Base-by-base conservation (phyloP, 495 filamentous ascomycete species). In the Recurvomyces mirabilis region DNA sequence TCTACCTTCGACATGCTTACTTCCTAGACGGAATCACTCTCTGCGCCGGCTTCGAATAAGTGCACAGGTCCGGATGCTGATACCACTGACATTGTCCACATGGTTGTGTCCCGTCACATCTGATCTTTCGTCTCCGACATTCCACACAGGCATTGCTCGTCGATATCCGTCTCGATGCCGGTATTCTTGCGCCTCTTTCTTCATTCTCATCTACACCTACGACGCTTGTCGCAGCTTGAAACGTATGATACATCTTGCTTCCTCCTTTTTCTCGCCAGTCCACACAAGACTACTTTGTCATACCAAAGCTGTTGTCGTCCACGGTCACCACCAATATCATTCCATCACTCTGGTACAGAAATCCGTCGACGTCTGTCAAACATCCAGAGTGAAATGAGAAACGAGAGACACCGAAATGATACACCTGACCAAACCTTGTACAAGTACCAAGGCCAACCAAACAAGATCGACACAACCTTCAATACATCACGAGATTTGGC, bases 11-110 rank as follows among this genome's bases (percentile, higher is more conserved):
- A 46, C 28, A 37, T 18, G 38, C 43, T 46, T 55, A 62, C 60
- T 59, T 60, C 18, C 57, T 44, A 19, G 60, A 61, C 5, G 59
- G 56, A 32, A 63, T 58, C 1, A 60, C 52, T 21, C 60, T 45
- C 49, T 58, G 62, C 23, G 58, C 47, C 17, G 58, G 60, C 45
- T 63, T 62, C 19, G 60, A 51, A 39, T 63, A 62, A 2, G 51
- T 41, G 40, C 61, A 64, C 18, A 51, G 47, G 31, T 57, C 53
- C 7, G 60, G 59, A 49, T 61, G 60, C 53, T 62, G 54, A 38
- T 60, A 63, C 60, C 60, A 63, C 17, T 14, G 22, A 23, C 43
- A 53, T 33, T 48, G 50, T 26, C 39, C 38, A 28, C 50, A 53
- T 14, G 52, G 52, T 10, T 40, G 36, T 1, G 15, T 20, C 1